Percentiles rank a stretch among this genome's conserved stretches.
These are phyloP conservation scores for Boletus rubescentipes DNA, from an alignment of 768 basidiomycete species.

Conservation along the genomic window DNA sequence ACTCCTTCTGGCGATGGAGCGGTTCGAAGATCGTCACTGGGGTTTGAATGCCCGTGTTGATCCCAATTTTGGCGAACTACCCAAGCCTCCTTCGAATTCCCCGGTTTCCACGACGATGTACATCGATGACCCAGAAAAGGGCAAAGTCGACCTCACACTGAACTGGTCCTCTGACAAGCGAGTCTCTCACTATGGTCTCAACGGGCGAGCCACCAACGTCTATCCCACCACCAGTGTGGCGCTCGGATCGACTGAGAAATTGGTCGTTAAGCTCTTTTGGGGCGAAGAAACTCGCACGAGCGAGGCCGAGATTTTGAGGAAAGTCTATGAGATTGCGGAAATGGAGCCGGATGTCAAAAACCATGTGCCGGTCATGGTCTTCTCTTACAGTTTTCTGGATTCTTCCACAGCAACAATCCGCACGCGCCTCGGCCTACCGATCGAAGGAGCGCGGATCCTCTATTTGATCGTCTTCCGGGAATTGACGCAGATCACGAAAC, in stretches of 20 bases:
- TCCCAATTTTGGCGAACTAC: not conserved
- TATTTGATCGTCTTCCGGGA: not conserved
- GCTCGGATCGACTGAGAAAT: not conserved
- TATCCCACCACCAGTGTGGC: not conserved
- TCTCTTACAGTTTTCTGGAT: too few relatives aligned
- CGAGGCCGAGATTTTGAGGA: slow-evolving; percentile 3
- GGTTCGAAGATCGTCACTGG: slow-evolving; percentile 6
- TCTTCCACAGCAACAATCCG: not conserved
- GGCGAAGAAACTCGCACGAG: not conserved
- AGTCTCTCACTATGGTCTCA: slow-evolving; percentile 3
- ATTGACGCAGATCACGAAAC: not conserved
- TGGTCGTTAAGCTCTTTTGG: not conserved
- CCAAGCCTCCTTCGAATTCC: too few relatives aligned
- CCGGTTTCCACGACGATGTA: not conserved
- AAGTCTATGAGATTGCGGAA: slow-evolving; percentile 3
- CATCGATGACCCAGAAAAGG: not conserved
- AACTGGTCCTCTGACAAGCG: not conserved
- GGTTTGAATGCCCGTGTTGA: not conserved
- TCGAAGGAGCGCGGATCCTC: not conserved
- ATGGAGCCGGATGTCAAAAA: not conserved
- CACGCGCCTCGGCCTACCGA: not conserved
- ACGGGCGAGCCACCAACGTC: slow-evolving; percentile 8
- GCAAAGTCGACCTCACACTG: not conserved
- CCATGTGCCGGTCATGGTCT: not conserved
- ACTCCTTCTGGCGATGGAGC: slow-evolving; percentile 9